phyloP scores from a whole-genome alignment of 305 asterid species.

The Euphrasia arctica region DNA sequence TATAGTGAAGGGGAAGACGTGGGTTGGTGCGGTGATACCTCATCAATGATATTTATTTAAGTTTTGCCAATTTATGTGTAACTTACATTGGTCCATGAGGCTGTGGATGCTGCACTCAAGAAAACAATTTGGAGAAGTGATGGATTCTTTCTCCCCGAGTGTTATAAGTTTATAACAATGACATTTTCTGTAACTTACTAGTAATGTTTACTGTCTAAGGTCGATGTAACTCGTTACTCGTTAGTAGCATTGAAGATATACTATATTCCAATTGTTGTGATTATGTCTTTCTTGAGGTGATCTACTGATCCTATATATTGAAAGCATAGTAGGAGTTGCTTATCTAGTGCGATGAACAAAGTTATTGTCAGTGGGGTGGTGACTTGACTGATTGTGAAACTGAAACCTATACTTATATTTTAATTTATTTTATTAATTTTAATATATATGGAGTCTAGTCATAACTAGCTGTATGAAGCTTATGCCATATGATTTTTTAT shows the following conservation, averaged over 20 bases:
- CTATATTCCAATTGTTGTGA: constrained; percentile 8
- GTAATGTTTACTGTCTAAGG: constrained; percentile 2
- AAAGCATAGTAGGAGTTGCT: constrained; percentile 8
- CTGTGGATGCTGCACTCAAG: constrained; percentile 20
- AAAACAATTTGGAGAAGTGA: constrained; percentile 24
- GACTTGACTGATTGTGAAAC: constrained; percentile 21
- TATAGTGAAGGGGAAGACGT: background rate
- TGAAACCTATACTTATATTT: constrained; percentile 15
- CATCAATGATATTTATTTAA: background rate
- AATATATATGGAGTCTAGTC: background rate
- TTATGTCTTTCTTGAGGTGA: constrained; percentile 7
- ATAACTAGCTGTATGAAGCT: constrained; percentile 25
- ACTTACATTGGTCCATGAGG: constrained; percentile 7
- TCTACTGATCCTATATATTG: background rate
- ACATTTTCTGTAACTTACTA: background rate
- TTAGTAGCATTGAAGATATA: background rate
- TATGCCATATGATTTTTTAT: constrained; percentile 6
- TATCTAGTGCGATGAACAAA: constrained; percentile 14
- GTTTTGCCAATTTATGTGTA: constrained; percentile 5
- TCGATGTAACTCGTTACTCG: background rate
- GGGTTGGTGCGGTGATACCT: background rate
- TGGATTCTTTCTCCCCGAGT: constrained; percentile 18
- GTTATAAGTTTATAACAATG: constrained; percentile 8
- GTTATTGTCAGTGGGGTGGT: constrained; percentile 21
- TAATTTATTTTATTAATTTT: constrained; percentile 1